phyloP scores from a whole-genome alignment of 169 alveolate species.

The Theileria parva region DNA sequence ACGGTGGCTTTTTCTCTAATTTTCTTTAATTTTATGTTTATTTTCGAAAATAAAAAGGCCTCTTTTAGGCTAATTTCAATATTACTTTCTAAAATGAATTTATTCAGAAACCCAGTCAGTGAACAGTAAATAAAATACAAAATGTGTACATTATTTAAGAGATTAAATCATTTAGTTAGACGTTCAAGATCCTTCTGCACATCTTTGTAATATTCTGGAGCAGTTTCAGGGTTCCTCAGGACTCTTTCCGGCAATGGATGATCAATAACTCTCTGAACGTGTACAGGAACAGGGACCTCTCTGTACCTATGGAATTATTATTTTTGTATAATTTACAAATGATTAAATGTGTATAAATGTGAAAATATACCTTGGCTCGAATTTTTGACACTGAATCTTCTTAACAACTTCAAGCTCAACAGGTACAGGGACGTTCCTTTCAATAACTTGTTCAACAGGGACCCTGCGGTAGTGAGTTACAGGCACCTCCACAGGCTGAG shows the following conservation, averaged over 20 bases:
- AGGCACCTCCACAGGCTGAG: conserved; percentile 91
- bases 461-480: conserved; percentile 87
- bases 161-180: conserved; percentile 10
- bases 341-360: background rate
- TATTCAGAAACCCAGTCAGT: background rate
- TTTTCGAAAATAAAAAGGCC: background rate
- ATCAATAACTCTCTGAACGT: conserved; percentile 87
- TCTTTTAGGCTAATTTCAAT: background rate
- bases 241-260: conserved; percentile 83
- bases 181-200: conserved; percentile 41
- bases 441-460: conserved; percentile 87
- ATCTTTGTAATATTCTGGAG: conserved; percentile 41
- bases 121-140: background rate
- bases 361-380: conserved; percentile 73
- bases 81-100: background rate
- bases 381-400: conserved; percentile 86
- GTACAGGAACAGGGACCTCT: conserved; percentile 90
- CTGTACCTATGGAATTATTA: conserved; percentile 71
- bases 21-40: no score
- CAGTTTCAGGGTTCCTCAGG: conserved; percentile 30
- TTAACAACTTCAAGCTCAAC: conserved; percentile 89
- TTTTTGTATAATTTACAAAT: background rate
- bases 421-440: conserved; percentile 89
- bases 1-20: background rate
- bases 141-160: background rate